phyloP scores from a whole-genome alignment of 2,329 filamentous ascomycete species.

The Hypoxylon sp. region DNA sequence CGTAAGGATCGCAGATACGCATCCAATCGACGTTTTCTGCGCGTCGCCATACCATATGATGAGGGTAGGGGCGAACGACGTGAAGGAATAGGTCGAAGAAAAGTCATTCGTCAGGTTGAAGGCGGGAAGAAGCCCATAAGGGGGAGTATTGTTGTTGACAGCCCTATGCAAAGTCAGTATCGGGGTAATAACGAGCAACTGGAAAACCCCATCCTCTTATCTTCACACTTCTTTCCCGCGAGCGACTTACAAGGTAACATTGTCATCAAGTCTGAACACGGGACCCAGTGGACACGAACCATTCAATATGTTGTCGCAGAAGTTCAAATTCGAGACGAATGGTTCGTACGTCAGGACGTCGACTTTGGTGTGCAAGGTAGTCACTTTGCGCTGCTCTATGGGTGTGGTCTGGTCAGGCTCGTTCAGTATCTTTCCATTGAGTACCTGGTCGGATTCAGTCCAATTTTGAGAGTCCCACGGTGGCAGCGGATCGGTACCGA shows the following conservation, averaged over 20 bases:
- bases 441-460: conserved; percentile 68
- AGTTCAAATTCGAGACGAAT: conserved; percentile 66
- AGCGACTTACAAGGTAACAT: conserved; percentile 54
- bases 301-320: conserved; percentile 74
- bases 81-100: conserved; percentile 85
- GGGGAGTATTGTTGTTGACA: conserved; percentile 20
- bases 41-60: conserved; percentile 80
- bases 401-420: conserved; percentile 60
- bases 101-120: conserved; percentile 81
- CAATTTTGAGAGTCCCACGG: conserved; percentile 69
- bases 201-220: neutral
- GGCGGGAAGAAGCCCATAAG: conserved; percentile 72
- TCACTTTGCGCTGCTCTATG: conserved; percentile 65
- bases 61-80: conserved; percentile 81
- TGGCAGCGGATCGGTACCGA: conserved; percentile 69
- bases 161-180: conserved; percentile 18
- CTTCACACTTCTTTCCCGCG: conserved; percentile 2
- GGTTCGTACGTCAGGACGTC: conserved; percentile 83
- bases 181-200: neutral
- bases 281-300: conserved; percentile 80
- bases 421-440: conserved; percentile 81
- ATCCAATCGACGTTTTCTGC: conserved; percentile 74
- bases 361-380: conserved; percentile 78
- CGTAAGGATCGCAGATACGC: conserved; percentile 84
- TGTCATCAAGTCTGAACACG: conserved; percentile 66